These are phyloP conservation scores for Dactylorhiza incarnata DNA, from an alignment of 106 monocot genomes.

Conservation along the genomic window DNA sequence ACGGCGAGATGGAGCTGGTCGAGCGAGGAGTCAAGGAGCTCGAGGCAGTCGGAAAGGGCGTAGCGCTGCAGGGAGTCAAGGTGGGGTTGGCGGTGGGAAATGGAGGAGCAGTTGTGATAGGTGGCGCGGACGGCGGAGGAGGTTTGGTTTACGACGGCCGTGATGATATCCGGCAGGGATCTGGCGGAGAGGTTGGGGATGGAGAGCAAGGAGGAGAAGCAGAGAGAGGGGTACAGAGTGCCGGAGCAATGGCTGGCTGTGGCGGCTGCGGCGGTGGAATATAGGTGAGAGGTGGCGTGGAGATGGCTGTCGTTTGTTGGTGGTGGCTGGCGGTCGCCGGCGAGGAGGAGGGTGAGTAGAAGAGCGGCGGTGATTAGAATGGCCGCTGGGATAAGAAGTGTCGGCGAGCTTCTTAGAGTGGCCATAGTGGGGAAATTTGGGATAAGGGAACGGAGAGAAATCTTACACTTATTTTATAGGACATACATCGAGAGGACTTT, in stretches of 20 bases:
- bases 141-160: slow-evolving; percentile 3
- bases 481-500: too few species aligned
- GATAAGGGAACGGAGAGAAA: too few species aligned
- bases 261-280: background rate
- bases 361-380: background rate
- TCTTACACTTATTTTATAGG: too few species aligned
- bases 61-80: slow-evolving; percentile 15
- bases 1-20: slow-evolving; percentile 8
- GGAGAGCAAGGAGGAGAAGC: background rate
- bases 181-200: slow-evolving; percentile 5
- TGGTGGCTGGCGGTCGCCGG: background rate
- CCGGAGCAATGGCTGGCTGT: background rate
- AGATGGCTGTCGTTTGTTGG: background rate
- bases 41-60: slow-evolving; percentile 34
- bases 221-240: background rate
- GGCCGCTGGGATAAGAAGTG: too few species aligned
- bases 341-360: background rate
- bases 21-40: slow-evolving; percentile 25
- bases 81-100: slow-evolving; percentile 8
- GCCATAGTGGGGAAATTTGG: too few species aligned
- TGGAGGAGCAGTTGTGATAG: slow-evolving; percentile 5
- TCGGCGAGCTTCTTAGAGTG: too few species aligned
- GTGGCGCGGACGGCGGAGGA: background rate
- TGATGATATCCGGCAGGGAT: background rate
- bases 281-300: background rate